Base-by-base conservation (phyloP, 2,329 filamentous ascomycete species). In the Aspergillus sp. region DNA sequence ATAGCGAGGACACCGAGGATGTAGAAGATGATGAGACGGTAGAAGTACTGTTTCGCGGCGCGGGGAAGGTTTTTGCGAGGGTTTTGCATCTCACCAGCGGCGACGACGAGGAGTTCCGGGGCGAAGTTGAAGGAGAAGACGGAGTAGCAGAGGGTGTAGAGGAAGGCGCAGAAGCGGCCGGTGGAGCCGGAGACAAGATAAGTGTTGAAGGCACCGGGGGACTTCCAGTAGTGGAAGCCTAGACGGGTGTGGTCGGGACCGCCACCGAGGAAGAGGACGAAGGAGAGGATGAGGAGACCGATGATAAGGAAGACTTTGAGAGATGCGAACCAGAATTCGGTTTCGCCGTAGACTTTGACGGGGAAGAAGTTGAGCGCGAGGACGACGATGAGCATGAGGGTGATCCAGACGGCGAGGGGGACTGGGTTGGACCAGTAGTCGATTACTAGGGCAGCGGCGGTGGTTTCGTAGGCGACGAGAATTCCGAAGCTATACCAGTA, bases 401-500 rank as follows among this genome's bases (percentile, higher is more conserved):
- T 78, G 51, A 87, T 81, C 82, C 84, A 87, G 47, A 85, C 78
- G 9, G 78, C 83, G 32, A 81, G 75, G 66, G 79, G 82, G 58
- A 86, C 78, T 59, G 80, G 78, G 0, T 75, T 70, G 8, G 58
- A 21, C 84, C 85, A 87, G 72, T 79, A 87, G 28, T 75, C 60
- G 58, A 86, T 84, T 3, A 83, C 85, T 55, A 84, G 76, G 50
- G 79, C 79, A 12, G 83, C 83, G 17, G 82, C 84, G 45, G 81
- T 82, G 25, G 96, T 87, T 74, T 96, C 92, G 45, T 96, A 81
- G 0, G 92, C 91, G n/a, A 96, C 76, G 0, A 93, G 86, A 45
- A 91, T 85, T 1, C 94, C 83, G 91, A 92, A 96, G 76, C 93
- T 89, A 65, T 96, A 76, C 7, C 90, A 91, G 73, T 96, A 95